Evolutionary conservation across 768 basidiomycete genomes (phyloP), one percentile per base, ranked within the genome.

Genomic region (Leucosporidium scottii): DNA sequence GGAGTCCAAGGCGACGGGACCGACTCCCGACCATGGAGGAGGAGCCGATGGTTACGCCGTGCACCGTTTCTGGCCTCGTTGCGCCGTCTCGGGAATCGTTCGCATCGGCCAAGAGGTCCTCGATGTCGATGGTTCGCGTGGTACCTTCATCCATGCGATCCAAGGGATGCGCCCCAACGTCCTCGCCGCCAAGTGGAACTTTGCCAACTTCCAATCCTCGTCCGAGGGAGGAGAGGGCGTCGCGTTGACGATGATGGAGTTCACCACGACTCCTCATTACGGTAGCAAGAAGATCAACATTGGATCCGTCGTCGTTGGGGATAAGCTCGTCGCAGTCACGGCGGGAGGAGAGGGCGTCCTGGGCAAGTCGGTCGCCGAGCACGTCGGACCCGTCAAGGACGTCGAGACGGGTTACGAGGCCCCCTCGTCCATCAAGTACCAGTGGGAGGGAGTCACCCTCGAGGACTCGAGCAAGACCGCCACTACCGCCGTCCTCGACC

Each of bases 131-230:
- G 79, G 78, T 75, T 51, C 78, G 74, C 49, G 79, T 70, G 90
- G 91, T 34, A 90, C 92, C 88, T 86, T 94, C 78, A 84, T 93
- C 25, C 90, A 94, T 78, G 94, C 94, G 55, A 96, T 98, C 77
- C 94, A 98, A n/a, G 96, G 94, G 78, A 94, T 99, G 91, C 85
- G 92, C 12, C 93, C 94, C 59, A 90, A 99, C 79, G 84, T 91
- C 64, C 85, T 96, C 74, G 96, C 96, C 20, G 82, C 90, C 25
- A 80, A 88, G 13, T 99, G 96, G 96, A 97, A 98, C 81, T 99
- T 98, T 80, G 87, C 82, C 34, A 83, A 89, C 80, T 99, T 99
- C 83, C 87, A 91, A 78, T 88, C 89, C 75, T 78, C 81, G 23
- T 81, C 84, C 48, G 76, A 75, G 30, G 83, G 85, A 59, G 86